Percentiles rank a stretch among this genome's conserved stretches.
phyloP scores from a whole-genome alignment of 352 stramenopile species.

The Phytophthora brassicae region DNA sequence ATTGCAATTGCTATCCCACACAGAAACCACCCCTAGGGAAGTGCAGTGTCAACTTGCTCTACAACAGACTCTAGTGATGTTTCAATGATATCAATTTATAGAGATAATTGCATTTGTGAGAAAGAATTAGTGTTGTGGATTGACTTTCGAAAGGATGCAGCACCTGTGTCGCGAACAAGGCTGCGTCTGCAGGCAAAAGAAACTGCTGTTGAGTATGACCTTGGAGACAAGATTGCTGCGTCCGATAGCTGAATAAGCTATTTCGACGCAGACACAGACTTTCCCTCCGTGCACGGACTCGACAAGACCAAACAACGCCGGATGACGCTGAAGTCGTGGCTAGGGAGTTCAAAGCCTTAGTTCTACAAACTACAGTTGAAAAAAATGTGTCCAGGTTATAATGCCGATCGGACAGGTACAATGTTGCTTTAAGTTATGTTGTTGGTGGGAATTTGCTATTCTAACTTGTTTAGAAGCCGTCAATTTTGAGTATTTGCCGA shows the following conservation, averaged over 20 bases:
- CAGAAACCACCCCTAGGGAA: too few relatives aligned
- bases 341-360: background rate
- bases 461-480: background rate
- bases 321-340: background rate
- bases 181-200: background rate
- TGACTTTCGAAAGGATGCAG: background rate
- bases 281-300: background rate
- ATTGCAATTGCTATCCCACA: too few relatives aligned
- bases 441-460: too few relatives aligned
- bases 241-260: background rate
- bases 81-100: too few relatives aligned
- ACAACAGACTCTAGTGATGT: too few relatives aligned
- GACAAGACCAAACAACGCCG: constrained; percentile 1
- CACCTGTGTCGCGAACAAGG: background rate
- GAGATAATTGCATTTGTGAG: too few relatives aligned
- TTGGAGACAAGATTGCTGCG: background rate
- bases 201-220: background rate
- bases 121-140: background rate
- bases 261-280: background rate
- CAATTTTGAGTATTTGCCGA: background rate
- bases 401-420: constrained; percentile 5
- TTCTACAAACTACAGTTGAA: background rate
- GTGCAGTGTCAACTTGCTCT: too few relatives aligned
- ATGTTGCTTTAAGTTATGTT: background rate
- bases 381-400: constrained; percentile 3